phyloP scores from a whole-genome alignment of 805 yeast species.

The Diddensiella transvaalensis region DNA sequence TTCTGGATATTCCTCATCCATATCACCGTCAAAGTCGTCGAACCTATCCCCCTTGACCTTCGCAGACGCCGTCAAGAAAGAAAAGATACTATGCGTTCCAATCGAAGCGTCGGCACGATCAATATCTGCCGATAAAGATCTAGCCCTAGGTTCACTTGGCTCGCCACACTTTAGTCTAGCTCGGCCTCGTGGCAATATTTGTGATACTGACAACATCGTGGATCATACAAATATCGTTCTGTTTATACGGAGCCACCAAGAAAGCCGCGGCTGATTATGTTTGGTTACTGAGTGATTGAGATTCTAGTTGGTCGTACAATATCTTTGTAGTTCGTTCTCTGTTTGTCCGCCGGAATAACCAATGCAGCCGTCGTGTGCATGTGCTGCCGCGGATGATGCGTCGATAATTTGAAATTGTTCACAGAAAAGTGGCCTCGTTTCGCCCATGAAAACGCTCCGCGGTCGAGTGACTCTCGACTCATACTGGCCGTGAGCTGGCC shows the following conservation, averaged over 20 bases:
- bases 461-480: too few species aligned
- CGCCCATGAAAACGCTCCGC: too few species aligned
- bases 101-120: conserved; percentile 35
- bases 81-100: conserved; percentile 52
- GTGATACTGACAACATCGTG: conserved; percentile 16
- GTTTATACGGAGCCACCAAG: too few species aligned
- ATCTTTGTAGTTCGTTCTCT: too few species aligned
- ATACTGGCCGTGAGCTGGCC: too few species aligned
- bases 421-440: too few species aligned
- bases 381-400: too few species aligned
- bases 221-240: neutral
- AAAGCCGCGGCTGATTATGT: too few species aligned
- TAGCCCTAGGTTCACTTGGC: neutral
- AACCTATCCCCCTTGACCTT: conserved; percentile 36
- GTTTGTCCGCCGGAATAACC: neutral
- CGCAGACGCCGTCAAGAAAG: conserved; percentile 55
- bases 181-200: conserved; percentile 14
- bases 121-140: conserved; percentile 19
- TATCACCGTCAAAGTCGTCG: conserved; percentile 32
- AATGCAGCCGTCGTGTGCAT: neutral
- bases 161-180: neutral
- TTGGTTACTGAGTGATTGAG: too few species aligned
- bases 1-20: conserved; percentile 27
- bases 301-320: too few species aligned
- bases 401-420: too few species aligned